Evolutionary conservation across 192 early-diverging fungal species (phyloP).

Genomic region (Coemansia sp.): DNA sequence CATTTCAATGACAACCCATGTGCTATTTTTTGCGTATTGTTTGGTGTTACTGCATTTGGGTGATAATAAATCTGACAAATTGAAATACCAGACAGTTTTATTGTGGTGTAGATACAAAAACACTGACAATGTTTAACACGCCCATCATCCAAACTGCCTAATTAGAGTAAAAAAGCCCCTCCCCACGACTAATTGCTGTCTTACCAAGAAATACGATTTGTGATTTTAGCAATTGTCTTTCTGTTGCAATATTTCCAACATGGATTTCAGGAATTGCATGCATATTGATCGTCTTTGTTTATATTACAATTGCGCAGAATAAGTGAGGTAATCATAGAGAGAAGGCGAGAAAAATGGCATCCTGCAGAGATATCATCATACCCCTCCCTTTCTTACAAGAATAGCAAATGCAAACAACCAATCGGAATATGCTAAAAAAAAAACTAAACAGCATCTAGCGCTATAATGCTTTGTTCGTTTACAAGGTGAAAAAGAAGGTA

Average conservation of each 20-base stretch:
- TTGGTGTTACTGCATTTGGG: neutral
- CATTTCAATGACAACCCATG: neutral
- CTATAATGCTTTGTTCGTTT: neutral
- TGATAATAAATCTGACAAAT: no score
- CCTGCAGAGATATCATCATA: neutral
- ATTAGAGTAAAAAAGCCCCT: no score
- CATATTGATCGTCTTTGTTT: slow-evolving; percentile 5
- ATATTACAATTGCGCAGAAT: neutral
- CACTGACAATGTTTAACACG: no score
- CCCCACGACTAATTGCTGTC: no score
- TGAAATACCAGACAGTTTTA: no score
- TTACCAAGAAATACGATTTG: no score
- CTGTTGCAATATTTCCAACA: neutral
- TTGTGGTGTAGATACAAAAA: no score
- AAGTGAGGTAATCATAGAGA: neutral
- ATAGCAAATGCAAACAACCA: neutral
- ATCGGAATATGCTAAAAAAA: neutral
- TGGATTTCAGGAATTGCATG: neutral
- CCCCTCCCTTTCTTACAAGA: neutral
- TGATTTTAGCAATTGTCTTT: neutral
- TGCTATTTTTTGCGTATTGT: neutral
- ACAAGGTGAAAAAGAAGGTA: neutral
- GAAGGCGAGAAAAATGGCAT: neutral
- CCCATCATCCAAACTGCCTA: no score
- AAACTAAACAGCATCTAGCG: neutral